A percentile compares a stretch with the other conserved stretches of the same genome.
These are phyloP conservation scores for Kazachstania bromeliacearum DNA, from an alignment of 805 yeast genomes.

Conservation along the genomic window DNA sequence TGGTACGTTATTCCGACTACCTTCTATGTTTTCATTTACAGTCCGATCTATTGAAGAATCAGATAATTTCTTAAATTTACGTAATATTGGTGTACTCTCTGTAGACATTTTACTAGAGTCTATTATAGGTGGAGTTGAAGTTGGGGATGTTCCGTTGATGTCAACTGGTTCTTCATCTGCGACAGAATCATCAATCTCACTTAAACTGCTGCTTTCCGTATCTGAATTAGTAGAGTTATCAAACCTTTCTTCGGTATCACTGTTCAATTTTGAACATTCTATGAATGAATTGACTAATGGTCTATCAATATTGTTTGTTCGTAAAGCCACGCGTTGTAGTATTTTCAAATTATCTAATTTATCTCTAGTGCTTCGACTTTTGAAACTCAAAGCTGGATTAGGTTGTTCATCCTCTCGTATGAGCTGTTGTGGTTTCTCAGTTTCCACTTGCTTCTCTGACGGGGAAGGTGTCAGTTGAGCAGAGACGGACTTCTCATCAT, in stretches of 20 bases:
- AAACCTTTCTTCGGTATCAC: background rate
- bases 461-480: background rate
- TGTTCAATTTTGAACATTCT: too few species aligned
- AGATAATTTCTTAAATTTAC: too few species aligned
- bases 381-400: constrained; percentile 1
- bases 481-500: background rate
- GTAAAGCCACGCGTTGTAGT: constrained; percentile 1
- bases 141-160: too few species aligned
- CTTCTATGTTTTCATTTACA: too few species aligned
- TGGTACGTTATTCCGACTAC: too few species aligned
- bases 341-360: constrained; percentile 2
- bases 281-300: too few species aligned
- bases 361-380: constrained; percentile 1
- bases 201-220: background rate
- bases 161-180: background rate
- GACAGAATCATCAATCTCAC: background rate
- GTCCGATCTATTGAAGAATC: too few species aligned
- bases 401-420: too few species aligned
- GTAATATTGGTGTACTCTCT: too few species aligned
- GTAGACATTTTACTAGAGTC: too few species aligned
- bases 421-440: background rate
- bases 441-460: background rate
- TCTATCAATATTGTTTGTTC: background rate
- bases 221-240: background rate
- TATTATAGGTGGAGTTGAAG: too few species aligned